These are phyloP conservation scores for Elongisporangium undulatum DNA, from an alignment of 352 stramenopile species.

Conservation along the genomic window DNA sequence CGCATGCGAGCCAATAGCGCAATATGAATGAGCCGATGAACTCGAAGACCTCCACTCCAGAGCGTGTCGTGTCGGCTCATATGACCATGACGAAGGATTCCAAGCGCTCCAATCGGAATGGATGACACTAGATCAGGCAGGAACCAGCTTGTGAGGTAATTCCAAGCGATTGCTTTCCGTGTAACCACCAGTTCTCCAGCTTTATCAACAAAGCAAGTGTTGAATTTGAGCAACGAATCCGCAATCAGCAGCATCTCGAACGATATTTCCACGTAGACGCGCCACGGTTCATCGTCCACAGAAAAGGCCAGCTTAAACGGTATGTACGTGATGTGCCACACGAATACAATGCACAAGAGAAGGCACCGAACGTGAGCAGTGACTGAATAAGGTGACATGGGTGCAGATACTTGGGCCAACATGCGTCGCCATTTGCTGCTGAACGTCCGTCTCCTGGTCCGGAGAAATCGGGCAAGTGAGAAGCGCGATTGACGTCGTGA, in stretches of 20 bases:
- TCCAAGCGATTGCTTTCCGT: constrained; percentile 13
- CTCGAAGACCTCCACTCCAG: constrained; percentile 7
- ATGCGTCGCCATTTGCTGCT: too few relatives aligned
- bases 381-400: too few relatives aligned
- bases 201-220: constrained; percentile 26
- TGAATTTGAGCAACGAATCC: constrained; percentile 24
- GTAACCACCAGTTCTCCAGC: constrained; percentile 16
- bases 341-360: too few relatives aligned
- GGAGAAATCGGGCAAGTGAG: too few relatives aligned
- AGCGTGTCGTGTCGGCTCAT: constrained; percentile 10
- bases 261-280: neutral
- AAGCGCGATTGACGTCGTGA: too few relatives aligned
- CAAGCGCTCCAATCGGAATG: constrained; percentile 6
- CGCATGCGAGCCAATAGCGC: constrained; percentile 21
- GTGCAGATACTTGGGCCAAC: too few relatives aligned
- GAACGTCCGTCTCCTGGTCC: too few relatives aligned
- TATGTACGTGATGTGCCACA: constrained; percentile 29
- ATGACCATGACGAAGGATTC: neutral
- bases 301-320: constrained; percentile 35
- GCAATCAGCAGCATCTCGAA: constrained; percentile 15
- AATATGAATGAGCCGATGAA: constrained; percentile 15
- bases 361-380: too few relatives aligned
- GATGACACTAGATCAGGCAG: constrained; percentile 15
- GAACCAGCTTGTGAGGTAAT: constrained; percentile 22
- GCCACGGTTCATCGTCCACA: neutral